phyloP scores from a whole-genome alignment of 2,329 filamentous ascomycete species.

The Aspergillus proliferans region DNA sequence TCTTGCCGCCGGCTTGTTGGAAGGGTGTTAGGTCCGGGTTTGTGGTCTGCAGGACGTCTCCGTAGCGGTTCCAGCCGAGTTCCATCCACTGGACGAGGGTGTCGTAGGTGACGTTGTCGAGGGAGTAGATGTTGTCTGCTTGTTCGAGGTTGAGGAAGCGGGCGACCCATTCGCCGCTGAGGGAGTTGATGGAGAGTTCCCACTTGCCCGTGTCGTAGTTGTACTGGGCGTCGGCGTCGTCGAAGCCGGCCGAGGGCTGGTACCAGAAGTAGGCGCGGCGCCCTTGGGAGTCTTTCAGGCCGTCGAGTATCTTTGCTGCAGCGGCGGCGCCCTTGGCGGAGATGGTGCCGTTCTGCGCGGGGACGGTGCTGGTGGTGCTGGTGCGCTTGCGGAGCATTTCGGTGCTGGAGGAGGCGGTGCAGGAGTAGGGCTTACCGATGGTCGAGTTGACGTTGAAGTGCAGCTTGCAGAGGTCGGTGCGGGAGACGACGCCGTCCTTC shows the following conservation, averaged over 20 bases:
- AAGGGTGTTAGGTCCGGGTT: slow-evolving; percentile 10
- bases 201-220: slow-evolving; percentile 26
- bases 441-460: slow-evolving; percentile 38
- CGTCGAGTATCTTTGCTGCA: slow-evolving; percentile 23
- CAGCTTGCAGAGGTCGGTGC: slow-evolving; percentile 44
- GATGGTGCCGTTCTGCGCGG: slow-evolving; percentile 16
- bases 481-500: slow-evolving; percentile 49
- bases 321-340: slow-evolving; percentile 14
- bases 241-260: slow-evolving; percentile 24
- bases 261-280: slow-evolving; percentile 35
- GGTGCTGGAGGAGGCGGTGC: slow-evolving; percentile 20
- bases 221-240: slow-evolving; percentile 32
- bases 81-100: slow-evolving; percentile 52
- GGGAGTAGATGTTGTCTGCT: slow-evolving; percentile 7
- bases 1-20: slow-evolving; percentile 44
- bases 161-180: slow-evolving; percentile 29
- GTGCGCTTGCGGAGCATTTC: slow-evolving; percentile 2
- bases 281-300: slow-evolving; percentile 31
- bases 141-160: slow-evolving; percentile 5
- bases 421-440: slow-evolving; percentile 45
- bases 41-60: slow-evolving; percentile 50
- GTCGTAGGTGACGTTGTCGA: slow-evolving; percentile 50
- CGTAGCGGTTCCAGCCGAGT: slow-evolving; percentile 43
- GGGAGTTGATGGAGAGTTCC: slow-evolving; percentile 25
- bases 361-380: slow-evolving; percentile 2